These are phyloP conservation scores for Didymella glomerata DNA, from an alignment of 2,329 filamentous ascomycete species.

Conservation along the genomic window DNA sequence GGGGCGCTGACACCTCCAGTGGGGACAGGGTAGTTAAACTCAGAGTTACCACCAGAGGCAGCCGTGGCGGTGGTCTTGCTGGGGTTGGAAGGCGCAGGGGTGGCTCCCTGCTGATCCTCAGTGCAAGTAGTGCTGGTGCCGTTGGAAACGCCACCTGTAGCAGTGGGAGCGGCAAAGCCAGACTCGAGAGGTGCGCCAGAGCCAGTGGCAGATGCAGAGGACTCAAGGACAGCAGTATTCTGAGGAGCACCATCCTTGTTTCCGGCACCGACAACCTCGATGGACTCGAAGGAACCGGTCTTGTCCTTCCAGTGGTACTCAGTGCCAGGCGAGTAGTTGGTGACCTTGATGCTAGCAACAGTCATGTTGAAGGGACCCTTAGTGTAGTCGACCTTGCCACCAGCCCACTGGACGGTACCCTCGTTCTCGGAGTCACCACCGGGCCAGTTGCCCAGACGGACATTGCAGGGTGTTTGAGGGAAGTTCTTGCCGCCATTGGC, in stretches of 20 bases:
- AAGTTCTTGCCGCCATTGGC: conserved; percentile 67
- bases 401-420: conserved; percentile 74
- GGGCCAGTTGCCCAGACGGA: conserved; percentile 57
- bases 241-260: conserved; percentile 44
- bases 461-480: conserved; percentile 79
- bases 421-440: conserved; percentile 58
- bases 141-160: conserved; percentile 19
- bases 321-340: conserved; percentile 61
- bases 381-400: conserved; percentile 62
- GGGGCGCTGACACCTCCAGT: conserved; percentile 21
- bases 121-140: conserved; percentile 27
- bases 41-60: conserved; percentile 20
- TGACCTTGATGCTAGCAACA: conserved; percentile 60
- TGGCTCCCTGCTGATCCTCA: conserved; percentile 17
- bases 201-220: conserved; percentile 41
- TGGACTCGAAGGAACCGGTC: conserved; percentile 59
- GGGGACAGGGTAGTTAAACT: conserved; percentile 26
- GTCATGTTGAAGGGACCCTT: conserved; percentile 62
- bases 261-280: conserved; percentile 53
- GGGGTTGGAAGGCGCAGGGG: conserved; percentile 9
- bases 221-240: conserved; percentile 35
- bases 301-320: conserved; percentile 61
- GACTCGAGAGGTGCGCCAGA: conserved; percentile 36
- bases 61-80: conserved; percentile 15
- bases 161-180: conserved; percentile 35